Evolutionary conservation across 495 filamentous ascomycete species (phyloP).

Genomic region (Hypoxylon trugodes): DNA sequence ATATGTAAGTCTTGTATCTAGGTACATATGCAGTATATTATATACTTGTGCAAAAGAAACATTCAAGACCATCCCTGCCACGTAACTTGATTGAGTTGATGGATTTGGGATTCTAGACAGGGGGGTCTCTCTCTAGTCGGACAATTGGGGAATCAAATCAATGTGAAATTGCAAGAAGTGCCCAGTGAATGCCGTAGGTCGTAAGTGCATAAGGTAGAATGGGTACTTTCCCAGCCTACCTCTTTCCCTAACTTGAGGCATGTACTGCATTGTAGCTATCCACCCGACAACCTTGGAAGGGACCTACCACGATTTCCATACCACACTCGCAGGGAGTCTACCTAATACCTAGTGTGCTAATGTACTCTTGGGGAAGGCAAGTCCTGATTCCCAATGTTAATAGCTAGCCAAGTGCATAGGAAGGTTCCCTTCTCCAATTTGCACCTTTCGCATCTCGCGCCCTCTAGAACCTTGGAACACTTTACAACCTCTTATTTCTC

Average conservation of each 20-base stretch:
- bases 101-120: too few species aligned
- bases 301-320: too few species aligned
- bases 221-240: conserved; percentile 10
- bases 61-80: conserved; percentile 15
- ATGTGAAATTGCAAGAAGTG: conserved; percentile 7
- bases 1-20: conserved; percentile 1
- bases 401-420: too few species aligned
- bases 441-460: conserved; percentile 20
- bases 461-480: conserved; percentile 19
- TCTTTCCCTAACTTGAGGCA: conserved; percentile 22
- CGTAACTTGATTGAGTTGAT: conserved; percentile 14
- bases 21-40: neutral
- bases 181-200: too few species aligned
- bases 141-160: conserved; percentile 28
- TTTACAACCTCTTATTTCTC: conserved; percentile 23
- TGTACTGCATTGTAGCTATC: conserved; percentile 36
- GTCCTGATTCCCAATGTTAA: too few species aligned
- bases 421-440: conserved; percentile 5
- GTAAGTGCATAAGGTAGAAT: too few species aligned
- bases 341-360: conserved; percentile 12
- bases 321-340: conserved; percentile 2
- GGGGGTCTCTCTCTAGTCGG: too few species aligned
- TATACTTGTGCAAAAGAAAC: neutral
- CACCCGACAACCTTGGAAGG: conserved; percentile 7
- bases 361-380: too few species aligned